A percentile compares a stretch with the other conserved stretches of the same genome.
Evolutionary conservation across 495 filamentous ascomycete species (phyloP).

Genomic region (Thermochaetoides thermophila): DNA sequence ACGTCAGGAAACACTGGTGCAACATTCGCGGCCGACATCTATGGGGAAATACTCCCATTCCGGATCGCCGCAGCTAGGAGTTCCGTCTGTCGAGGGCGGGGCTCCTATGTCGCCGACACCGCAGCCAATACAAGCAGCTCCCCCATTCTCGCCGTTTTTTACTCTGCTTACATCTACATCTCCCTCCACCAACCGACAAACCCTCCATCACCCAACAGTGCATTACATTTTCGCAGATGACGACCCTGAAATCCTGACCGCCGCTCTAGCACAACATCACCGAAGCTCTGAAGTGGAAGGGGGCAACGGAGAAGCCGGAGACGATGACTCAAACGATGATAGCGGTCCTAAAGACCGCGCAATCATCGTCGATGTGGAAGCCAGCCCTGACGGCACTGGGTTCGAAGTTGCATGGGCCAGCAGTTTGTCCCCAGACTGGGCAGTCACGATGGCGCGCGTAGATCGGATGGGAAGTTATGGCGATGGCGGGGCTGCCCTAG

Average conservation of each 20-base stretch:
- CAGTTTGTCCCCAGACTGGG: slow-evolving; percentile 33
- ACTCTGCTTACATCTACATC: slow-evolving; percentile 40
- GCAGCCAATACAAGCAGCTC: slow-evolving; percentile 3
- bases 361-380: slow-evolving; percentile 39
- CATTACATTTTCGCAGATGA: slow-evolving; percentile 88
- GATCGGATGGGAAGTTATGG: slow-evolving; percentile 25
- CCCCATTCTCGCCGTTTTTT: slow-evolving; percentile 48
- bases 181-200: slow-evolving; percentile 17
- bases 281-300: slow-evolving; percentile 1
- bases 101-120: slow-evolving; percentile 1
- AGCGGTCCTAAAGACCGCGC: slow-evolving; percentile 30
- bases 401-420: slow-evolving; percentile 32
- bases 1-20: slow-evolving; percentile 5
- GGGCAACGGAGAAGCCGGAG: slow-evolving; percentile 2
- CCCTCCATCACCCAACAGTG: slow-evolving; percentile 58
- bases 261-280: slow-evolving; percentile 28
- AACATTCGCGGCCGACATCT: slow-evolving; percentile 7
- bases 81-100: slow-evolving; percentile 1
- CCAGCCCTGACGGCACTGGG: slow-evolving; percentile 31
- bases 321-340: slow-evolving; percentile 9
- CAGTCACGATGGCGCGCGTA: slow-evolving; percentile 27
- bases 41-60: slow-evolving; percentile 7
- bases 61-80: slow-evolving; percentile 4
- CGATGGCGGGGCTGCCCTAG: slow-evolving; percentile 12
- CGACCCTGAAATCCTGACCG: slow-evolving; percentile 48